Percentiles rank a stretch among this genome's conserved stretches.
Conservation (phyloP, 2,329 filamentous ascomycete genomes). For the Escovopsis sp. region DNA sequence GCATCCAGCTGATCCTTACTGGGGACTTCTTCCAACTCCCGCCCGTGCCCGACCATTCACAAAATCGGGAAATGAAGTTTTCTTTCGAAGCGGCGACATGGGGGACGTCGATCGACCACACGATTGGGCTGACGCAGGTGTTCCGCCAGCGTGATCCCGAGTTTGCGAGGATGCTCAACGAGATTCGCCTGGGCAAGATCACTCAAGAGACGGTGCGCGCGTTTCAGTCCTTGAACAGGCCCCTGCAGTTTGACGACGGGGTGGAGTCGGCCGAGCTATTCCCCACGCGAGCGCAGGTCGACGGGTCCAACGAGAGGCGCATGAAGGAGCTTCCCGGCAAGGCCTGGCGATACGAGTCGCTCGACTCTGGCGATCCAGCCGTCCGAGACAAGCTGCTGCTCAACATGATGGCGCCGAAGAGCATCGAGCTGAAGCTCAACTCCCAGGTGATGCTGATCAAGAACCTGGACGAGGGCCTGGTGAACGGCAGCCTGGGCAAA, state of each 20-base stretch:
- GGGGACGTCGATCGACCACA: conserved; percentile 86
- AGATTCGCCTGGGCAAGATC: conserved; percentile 84
- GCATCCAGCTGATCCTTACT: conserved; percentile 89
- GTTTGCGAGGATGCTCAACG: conserved; percentile 92
- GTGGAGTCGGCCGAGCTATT: conserved; percentile 73
- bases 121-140: conserved; percentile 85
- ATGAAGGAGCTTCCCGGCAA: conserved; percentile 60
- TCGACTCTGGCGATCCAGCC: conserved; percentile 58
- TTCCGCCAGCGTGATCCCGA: conserved; percentile 86
- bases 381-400: conserved; percentile 63
- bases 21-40: conserved; percentile 97
- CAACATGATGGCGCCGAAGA: conserved; percentile 86
- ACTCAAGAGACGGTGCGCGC: conserved; percentile 58
- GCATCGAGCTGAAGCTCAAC: conserved; percentile 70
- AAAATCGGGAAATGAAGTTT: conserved; percentile 59
- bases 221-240: conserved; percentile 60
- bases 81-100: conserved; percentile 87
- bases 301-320: conserved; percentile 64
- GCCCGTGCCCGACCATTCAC: conserved; percentile 68
- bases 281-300: conserved; percentile 79
- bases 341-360: conserved; percentile 52
- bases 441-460: conserved; percentile 99
- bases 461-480: conserved; percentile 85
- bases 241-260: conserved; percentile 56
- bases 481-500: conserved; percentile 87